Conservation (phyloP, 208 protist species). For the Crithidia acanthocephali region DNA sequence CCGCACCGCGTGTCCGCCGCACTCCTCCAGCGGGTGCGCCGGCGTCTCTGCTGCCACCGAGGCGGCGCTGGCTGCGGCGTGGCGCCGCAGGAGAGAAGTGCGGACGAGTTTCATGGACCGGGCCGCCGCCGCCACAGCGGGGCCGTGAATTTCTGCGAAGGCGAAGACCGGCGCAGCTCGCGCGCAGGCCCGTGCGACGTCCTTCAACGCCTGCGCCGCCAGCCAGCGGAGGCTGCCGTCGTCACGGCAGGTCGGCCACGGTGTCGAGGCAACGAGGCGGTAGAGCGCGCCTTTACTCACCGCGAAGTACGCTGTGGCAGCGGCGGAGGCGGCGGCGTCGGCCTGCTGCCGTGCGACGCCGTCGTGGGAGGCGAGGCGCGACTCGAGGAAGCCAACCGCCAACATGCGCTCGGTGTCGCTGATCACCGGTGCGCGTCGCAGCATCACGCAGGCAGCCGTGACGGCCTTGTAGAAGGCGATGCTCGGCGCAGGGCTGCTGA, state of each 20-base stretch:
- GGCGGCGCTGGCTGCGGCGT: neutral
- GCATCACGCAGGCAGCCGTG: conserved; percentile 54
- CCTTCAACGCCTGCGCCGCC: conserved; percentile 62
- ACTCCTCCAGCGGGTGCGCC: conserved; percentile 27
- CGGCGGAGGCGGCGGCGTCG: conserved; percentile 2
- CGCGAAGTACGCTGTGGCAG: conserved; percentile 31
- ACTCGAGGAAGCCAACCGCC: conserved; percentile 72
- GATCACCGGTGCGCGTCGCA: conserved; percentile 33
- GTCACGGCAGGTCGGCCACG: conserved; percentile 47
- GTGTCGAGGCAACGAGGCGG: conserved; percentile 30
- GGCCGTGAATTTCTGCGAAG: conserved; percentile 24
- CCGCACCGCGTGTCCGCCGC: conserved; percentile 31
- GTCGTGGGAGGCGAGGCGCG: conserved; percentile 29
- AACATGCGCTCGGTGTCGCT: conserved; percentile 65
- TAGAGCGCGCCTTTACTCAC: conserved; percentile 42
- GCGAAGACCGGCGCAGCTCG: conserved; percentile 33
- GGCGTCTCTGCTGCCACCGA: conserved; percentile 21
- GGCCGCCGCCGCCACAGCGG: conserved; percentile 25
- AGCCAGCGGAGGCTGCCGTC: conserved; percentile 62
- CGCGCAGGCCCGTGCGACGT: conserved; percentile 42
- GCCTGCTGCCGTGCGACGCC: neutral
- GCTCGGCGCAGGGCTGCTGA: conserved; percentile 43
- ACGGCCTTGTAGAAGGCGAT: conserved; percentile 56
- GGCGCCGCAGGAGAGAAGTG: conserved; percentile 10
- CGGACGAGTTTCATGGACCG: conserved; percentile 37